Conservation (phyloP, 192 early-diverging fungal genomes). For the Coemansia sp. region DNA sequence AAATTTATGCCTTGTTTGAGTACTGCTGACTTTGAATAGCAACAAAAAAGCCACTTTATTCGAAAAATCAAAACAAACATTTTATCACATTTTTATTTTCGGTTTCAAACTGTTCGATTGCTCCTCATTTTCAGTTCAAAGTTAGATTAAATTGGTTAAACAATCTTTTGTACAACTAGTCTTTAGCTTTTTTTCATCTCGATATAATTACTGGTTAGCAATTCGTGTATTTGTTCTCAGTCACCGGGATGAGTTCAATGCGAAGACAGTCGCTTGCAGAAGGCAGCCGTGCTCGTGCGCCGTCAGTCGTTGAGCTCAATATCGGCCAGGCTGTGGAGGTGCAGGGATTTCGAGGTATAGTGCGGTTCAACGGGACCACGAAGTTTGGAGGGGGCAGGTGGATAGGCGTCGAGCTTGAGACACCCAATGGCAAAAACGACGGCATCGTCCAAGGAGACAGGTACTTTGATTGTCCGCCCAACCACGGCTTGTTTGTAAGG, state of each 20-base stretch:
- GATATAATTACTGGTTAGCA: background rate
- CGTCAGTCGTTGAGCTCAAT: conserved; percentile 16
- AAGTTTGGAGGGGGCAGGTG: conserved; percentile 83
- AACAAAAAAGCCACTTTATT: too few species aligned
- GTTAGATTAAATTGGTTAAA: background rate
- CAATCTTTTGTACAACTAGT: background rate
- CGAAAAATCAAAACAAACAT: background rate
- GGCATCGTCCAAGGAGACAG: conserved; percentile 74
- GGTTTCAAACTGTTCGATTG: background rate
- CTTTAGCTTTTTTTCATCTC: background rate
- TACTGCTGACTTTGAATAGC: too few species aligned
- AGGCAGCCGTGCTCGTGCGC: conserved; percentile 17
- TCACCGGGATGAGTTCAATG: conserved; percentile 20
- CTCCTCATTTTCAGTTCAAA: background rate
- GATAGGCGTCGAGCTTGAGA: conserved; percentile 89
- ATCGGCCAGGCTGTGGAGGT: conserved; percentile 61
- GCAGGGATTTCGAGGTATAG: conserved; percentile 62
- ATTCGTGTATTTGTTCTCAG: background rate
- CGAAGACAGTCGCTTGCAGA: conserved; percentile 30
- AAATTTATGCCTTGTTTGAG: too few species aligned
- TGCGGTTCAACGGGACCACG: conserved; percentile 84
- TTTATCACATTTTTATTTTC: conserved; percentile 41
- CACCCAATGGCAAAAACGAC: conserved; percentile 73
- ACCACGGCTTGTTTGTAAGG: conserved; percentile 80
- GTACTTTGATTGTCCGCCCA: conserved; percentile 75